Base-by-base conservation (phyloP, 805 yeast species). In the Kuraishia molischiana region DNA sequence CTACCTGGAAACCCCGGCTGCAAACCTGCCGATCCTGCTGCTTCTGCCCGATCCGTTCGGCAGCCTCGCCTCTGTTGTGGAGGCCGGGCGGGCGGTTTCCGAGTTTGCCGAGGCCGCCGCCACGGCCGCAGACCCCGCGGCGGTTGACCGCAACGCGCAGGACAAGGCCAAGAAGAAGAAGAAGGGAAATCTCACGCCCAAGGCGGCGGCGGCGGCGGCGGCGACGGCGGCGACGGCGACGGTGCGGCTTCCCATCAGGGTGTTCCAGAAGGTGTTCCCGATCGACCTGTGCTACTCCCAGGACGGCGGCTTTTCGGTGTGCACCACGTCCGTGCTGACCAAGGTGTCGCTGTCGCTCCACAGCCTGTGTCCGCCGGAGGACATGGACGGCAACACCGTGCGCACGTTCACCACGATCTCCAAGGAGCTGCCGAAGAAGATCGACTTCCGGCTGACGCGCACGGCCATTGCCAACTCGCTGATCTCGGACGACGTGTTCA, bases 401-500 rank as follows among this genome's bases (percentile, higher is more conserved):
- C 29, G 24, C 18, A 24, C 62, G 14, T 62, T 62, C 39, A 54
- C 73, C 2, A 48, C 62, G 0, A 46, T 74, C 19, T 59, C 69
- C 0, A 58, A 59, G 24, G 62, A 66, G 5, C 45, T 64, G 3
- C 74, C 77, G 3, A 57, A 56, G 8, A 61, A 56, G 24, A 61
- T 73, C 13, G 55, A 55, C 4, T 73, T 73, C 45, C 58, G 62
- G 48, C 50, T 75, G 17, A 58, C 69, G 2, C 65, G 57, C 40
- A 43, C 55, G 3, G 51, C 63, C 3, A 48, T 58, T 20, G 58
- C 62, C 2, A 49, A 59, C 14, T 52, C 55, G 21, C 51, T 77
- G 5, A 54, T 70, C 33, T 62, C 68, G n/a, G 83, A 81, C 42
- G 95, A 87, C 49, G 66, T 84, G 1, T 84, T 77, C 47, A 64